Conservation (phyloP, 1,284 basidiomycete species). For the Tylopilus sp. region DNA sequence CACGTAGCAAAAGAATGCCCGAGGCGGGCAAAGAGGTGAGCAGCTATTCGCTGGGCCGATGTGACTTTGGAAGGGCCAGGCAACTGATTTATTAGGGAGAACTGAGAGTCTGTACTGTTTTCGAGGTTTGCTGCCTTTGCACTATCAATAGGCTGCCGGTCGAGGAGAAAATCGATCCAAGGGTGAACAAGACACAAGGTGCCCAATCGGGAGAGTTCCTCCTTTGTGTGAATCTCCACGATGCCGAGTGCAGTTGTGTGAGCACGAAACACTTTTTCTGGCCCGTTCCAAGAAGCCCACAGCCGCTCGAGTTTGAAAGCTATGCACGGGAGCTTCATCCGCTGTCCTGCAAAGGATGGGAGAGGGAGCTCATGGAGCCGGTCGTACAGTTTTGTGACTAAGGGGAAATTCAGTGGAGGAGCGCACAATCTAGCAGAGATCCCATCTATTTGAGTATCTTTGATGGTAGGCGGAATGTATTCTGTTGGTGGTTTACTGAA, state of each 20-base stretch:
- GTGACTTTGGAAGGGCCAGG: not conserved
- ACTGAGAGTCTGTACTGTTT: not conserved
- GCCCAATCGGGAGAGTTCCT: not conserved
- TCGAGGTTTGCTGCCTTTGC: not conserved
- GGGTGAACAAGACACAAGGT: not conserved
- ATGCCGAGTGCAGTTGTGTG: not conserved
- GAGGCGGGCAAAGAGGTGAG: not conserved
- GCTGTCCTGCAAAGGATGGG: not conserved
- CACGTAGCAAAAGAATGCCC: not conserved
- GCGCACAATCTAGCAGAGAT: not conserved
- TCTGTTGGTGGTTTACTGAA: not conserved
- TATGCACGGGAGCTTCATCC: slow-evolving; percentile 10
- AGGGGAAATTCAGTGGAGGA: not conserved
- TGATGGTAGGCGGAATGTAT: not conserved
- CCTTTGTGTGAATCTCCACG: not conserved
- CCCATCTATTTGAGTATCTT: not conserved
- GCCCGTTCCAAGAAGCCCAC: too few species aligned
- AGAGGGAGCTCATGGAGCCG: not conserved
- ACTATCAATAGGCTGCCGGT: not conserved
- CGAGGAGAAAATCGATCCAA: not conserved
- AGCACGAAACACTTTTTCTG: not conserved
- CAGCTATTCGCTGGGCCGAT: not conserved
- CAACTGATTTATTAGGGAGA: not conserved
- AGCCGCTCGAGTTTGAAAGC: slow-evolving; percentile 2
- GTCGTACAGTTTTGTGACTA: not conserved